Percentiles rank a stretch among this genome's conserved stretches.
These are phyloP conservation scores for Penicillium verrucosum DNA, from an alignment of 2,329 filamentous ascomycete genomes.

Conservation along the genomic window DNA sequence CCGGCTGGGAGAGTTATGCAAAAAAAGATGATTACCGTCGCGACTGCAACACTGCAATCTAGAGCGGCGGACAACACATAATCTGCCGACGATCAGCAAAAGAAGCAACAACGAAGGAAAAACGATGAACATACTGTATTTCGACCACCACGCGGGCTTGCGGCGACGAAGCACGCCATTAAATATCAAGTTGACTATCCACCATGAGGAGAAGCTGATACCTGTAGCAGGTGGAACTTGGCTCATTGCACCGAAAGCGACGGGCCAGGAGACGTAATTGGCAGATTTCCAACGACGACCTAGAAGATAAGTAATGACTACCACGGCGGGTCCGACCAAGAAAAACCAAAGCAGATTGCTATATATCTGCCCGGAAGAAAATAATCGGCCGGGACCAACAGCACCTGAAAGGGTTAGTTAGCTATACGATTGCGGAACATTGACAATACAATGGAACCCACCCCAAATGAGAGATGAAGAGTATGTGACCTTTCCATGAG, in stretches of 20 bases:
- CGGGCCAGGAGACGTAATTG: constrained; percentile 65
- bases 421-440: background rate
- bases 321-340: constrained; percentile 62
- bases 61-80: constrained; percentile 46
- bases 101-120: background rate
- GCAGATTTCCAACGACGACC: constrained; percentile 59
- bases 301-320: constrained; percentile 58
- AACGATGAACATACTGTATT: constrained; percentile 39
- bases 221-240: constrained; percentile 66
- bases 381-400: constrained; percentile 67
- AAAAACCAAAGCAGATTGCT: constrained; percentile 67
- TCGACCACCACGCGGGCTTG: constrained; percentile 49
- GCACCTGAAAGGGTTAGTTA: constrained; percentile 39
- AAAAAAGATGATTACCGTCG: constrained; percentile 46
- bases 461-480: constrained; percentile 71
- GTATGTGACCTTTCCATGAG: constrained; percentile 59
- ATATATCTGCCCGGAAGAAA: constrained; percentile 61
- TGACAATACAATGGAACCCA: constrained; percentile 4
- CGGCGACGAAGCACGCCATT: constrained; percentile 45
- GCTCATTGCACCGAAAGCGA: constrained; percentile 65
- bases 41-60: constrained; percentile 43
- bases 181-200: constrained; percentile 48
- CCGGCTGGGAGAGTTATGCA: constrained; percentile 43
- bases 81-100: constrained; percentile 24
- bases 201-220: constrained; percentile 69